Percentiles rank a stretch among this genome's conserved stretches.
Evolutionary conservation across 2,329 filamentous ascomycete species (phyloP).

Genomic region (Diaporthe citrichinensis): DNA sequence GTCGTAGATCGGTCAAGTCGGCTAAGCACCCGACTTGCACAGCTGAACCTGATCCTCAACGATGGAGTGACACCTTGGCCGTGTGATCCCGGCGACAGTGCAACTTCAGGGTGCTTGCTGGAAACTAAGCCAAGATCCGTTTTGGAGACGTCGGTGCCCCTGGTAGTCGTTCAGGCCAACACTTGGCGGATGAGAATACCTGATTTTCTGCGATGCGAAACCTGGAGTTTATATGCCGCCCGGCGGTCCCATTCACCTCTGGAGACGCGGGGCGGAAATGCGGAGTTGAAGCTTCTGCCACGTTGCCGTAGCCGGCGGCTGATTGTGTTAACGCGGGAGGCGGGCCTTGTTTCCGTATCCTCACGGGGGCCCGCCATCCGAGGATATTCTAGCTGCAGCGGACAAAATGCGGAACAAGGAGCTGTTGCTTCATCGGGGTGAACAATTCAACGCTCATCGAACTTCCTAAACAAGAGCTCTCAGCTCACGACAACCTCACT

Average conservation of each 20-base stretch:
- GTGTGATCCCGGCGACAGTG: constrained; percentile 28
- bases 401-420: constrained; percentile 1
- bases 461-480: not conserved
- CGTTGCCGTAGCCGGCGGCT: constrained; percentile 27
- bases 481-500: constrained; percentile 28
- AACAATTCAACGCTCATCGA: not conserved
- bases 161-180: not conserved
- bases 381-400: constrained; percentile 8
- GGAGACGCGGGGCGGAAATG: constrained; percentile 27
- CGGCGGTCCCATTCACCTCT: constrained; percentile 5
- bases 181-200: not conserved
- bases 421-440: not conserved
- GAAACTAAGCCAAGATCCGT: not conserved
- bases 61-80: constrained; percentile 26
- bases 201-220: not conserved
- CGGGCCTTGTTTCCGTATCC: constrained; percentile 37
- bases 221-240: constrained; percentile 22
- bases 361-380: constrained; percentile 33
- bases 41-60: constrained; percentile 13
- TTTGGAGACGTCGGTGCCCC: not conserved
- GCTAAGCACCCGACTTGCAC: constrained; percentile 33
- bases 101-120: constrained; percentile 18
- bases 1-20: constrained; percentile 35
- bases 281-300: constrained; percentile 29
- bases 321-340: constrained; percentile 29